These are phyloP conservation scores for Penicillium paxilli DNA, from an alignment of 495 filamentous ascomycete species.

Conservation along the genomic window DNA sequence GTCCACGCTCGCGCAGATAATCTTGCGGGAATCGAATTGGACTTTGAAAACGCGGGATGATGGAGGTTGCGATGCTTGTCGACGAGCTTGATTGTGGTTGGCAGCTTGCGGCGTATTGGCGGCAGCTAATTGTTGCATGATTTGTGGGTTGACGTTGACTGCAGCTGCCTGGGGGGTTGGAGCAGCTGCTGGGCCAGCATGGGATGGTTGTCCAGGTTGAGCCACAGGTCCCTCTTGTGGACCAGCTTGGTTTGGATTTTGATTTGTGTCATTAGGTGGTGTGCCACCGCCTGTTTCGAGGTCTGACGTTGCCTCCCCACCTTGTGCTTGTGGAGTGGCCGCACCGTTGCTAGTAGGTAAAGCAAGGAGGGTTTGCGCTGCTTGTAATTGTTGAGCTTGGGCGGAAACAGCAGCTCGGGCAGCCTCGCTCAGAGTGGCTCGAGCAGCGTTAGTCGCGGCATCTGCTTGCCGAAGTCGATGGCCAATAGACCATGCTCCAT, in stretches of 20 bases:
- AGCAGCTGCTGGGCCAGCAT: neutral
- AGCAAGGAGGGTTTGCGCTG: conserved; percentile 17
- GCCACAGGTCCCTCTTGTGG: neutral
- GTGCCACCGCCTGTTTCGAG: neutral
- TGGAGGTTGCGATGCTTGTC: conserved; percentile 11
- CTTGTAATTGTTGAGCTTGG: conserved; percentile 29
- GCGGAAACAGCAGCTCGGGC: conserved; percentile 20
- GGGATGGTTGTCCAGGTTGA: neutral
- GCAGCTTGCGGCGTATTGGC: conserved; percentile 22
- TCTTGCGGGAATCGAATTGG: conserved; percentile 91
- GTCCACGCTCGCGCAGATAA: conserved; percentile 91
- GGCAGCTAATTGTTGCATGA: conserved; percentile 3
- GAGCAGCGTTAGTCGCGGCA: conserved; percentile 48
- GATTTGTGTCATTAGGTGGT: conserved; percentile 1
- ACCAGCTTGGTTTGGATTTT: neutral
- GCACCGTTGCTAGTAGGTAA: conserved; percentile 6
- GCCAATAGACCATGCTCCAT: conserved; percentile 76
- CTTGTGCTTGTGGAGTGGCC: neutral
- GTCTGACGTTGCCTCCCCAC: neutral
- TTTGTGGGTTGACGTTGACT: conserved; percentile 3
- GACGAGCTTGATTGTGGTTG: conserved; percentile 5
- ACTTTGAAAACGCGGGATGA: conserved; percentile 89
- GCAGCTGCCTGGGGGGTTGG: neutral
- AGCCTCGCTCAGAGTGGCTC: conserved; percentile 19
- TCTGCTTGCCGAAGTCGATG: conserved; percentile 70